These are phyloP conservation scores for Argentina anserina DNA, from an alignment of 306 rosid species.

Conservation along the genomic window DNA sequence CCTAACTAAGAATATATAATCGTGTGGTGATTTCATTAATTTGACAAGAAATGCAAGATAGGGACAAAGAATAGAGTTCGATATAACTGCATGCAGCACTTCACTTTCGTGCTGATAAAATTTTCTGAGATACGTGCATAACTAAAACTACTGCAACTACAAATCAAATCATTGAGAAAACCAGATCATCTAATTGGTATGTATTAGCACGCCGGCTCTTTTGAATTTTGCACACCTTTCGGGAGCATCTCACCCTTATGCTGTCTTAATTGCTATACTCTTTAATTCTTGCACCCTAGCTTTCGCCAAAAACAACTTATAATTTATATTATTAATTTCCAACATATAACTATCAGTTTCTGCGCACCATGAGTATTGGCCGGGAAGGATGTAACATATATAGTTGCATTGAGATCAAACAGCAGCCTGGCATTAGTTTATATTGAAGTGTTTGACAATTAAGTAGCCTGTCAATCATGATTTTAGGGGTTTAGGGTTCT, in stretches of 20 bases:
- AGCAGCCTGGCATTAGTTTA: constrained; percentile 25
- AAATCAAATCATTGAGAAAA: not conserved
- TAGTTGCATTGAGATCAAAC: constrained; percentile 1
- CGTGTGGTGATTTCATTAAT: not conserved
- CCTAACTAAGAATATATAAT: constrained; percentile 23
- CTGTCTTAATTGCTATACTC: constrained; percentile 14
- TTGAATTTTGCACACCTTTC: constrained; percentile 30
- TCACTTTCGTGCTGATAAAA: not conserved
- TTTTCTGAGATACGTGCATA: not conserved
- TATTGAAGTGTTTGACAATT: constrained; percentile 65
- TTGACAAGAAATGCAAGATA: not conserved
- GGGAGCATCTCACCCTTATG: constrained; percentile 27
- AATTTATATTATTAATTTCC: not conserved
- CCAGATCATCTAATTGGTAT: not conserved
- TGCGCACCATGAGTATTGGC: not conserved
- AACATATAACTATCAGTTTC: constrained; percentile 13
- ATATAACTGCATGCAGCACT: not conserved
- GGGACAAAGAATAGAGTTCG: not conserved
- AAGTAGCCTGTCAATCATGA: constrained; percentile 41
- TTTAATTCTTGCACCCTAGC: constrained; percentile 35
- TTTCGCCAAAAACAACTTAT: constrained; percentile 32
- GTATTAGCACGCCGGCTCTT: constrained; percentile 12
- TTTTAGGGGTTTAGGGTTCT: constrained; percentile 40
- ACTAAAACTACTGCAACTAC: not conserved
- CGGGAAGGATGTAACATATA: constrained; percentile 11